Evolutionary conservation across 768 basidiomycete species (phyloP), one percentile per base, ranked within the genome.

Genomic region (Thelephora aurantiotincta): DNA sequence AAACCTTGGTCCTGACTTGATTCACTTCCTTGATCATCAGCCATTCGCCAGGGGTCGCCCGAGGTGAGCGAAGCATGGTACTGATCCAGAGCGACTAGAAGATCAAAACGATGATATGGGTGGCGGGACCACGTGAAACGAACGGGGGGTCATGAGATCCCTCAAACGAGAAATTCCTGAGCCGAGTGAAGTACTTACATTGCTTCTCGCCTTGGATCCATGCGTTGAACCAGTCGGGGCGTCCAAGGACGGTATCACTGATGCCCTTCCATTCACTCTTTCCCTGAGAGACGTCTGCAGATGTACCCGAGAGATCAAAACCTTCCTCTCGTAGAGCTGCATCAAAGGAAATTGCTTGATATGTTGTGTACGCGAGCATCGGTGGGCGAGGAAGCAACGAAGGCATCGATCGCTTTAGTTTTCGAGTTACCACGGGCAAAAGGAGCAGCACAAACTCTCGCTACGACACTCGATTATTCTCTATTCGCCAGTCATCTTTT

Each of bases 351-450:
- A 98, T 67, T 0, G 92, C 77, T 61, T 98, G 90, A 60, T 94
- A 94, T 43, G 98, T 83, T 1, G 92, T 97, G 58, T 99, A 94
- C 1, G 96, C 96, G 6, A 99, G 69, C 18, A 98, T 65, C 0
- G 91, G 78, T 0, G 96, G 87, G 53, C 82, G 78, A 2, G 76
- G 65, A 4, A 98, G 65, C 11, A 98, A 63, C 16, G 72, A 60
- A 0, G 91, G 86, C 33, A 92, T 68, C 0, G 86, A 81, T 41
- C 75, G 77, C 36, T 69, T 72, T 11, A 98, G 68, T 56, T 97
- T 90, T 26, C 79, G 72, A 6, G 80, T 68, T 2, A 93, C 69
- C 6, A 92, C 63, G 0, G 89, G 87, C 23, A 94, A 65, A 19
- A 97, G 77, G 22, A 87, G 71, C 6, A 74, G 62, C 2, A 78